Evolutionary conservation across 805 yeast species (phyloP).

Genomic region (Schizosaccharomyces osmophilus): DNA sequence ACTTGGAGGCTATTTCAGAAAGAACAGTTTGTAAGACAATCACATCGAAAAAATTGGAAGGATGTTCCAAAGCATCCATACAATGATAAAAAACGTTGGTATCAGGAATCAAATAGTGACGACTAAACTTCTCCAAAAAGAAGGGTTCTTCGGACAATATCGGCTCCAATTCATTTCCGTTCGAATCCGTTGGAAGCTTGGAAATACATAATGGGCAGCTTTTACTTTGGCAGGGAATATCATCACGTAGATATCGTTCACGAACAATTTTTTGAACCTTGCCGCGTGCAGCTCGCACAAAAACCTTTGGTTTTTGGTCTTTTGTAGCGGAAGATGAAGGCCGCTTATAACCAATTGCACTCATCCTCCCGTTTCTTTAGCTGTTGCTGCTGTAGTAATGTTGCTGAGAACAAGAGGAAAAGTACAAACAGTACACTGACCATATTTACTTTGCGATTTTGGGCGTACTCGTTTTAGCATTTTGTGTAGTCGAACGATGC

Average conservation of each 20-base stretch:
- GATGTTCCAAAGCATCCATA: conserved; percentile 67
- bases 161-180: conserved; percentile 24
- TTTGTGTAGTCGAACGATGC: too few species aligned
- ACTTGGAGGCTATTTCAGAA: conserved; percentile 73
- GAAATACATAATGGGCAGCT: conserved; percentile 39
- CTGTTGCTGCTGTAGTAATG: not conserved
- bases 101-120: conserved; percentile 68
- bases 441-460: too few species aligned
- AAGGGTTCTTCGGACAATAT: conserved; percentile 42
- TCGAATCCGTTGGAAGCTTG: conserved; percentile 35
- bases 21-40: conserved; percentile 85
- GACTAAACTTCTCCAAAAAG: conserved; percentile 22
- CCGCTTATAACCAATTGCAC: not conserved
- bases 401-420: not conserved
- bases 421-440: not conserved
- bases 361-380: not conserved
- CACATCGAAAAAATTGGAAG: conserved; percentile 59
- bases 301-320: conserved; percentile 31
- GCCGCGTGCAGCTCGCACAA: conserved; percentile 66
- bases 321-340: not conserved
- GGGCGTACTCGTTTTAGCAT: too few species aligned
- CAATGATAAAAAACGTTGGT: conserved; percentile 36
- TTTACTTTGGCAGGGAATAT: conserved; percentile 71
- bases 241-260: conserved; percentile 79
- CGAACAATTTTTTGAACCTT: conserved; percentile 75